Percentiles rank a stretch among this genome's conserved stretches.
Evolutionary conservation across 2,329 filamentous ascomycete genomes (phyloP).

Genomic region (Pseudocercospora eumusae): DNA sequence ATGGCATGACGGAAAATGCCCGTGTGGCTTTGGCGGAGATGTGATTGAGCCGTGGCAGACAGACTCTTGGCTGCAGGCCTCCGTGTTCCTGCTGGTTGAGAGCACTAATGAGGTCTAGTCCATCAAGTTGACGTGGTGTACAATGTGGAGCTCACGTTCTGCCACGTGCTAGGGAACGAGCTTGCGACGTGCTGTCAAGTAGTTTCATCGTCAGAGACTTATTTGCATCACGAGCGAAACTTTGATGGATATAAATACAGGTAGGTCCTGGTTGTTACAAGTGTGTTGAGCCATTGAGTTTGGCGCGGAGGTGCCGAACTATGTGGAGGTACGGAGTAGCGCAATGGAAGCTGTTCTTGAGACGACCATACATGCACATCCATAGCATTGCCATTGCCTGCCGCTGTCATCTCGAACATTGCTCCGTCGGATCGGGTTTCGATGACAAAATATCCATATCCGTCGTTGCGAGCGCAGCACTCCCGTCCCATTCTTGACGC

Average conservation of each 20-base stretch:
- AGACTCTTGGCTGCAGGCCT: not conserved
- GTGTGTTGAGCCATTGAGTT: not conserved
- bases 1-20: no score
- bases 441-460: not conserved
- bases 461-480: not conserved
- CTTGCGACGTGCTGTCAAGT: not conserved
- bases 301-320: not conserved
- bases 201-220: not conserved
- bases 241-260: no score
- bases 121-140: not conserved
- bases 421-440: not conserved
- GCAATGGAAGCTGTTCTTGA: not conserved
- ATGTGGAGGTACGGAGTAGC: not conserved
- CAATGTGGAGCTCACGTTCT: not conserved
- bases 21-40: not conserved
- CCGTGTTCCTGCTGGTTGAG: not conserved
- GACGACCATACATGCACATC: not conserved
- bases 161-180: slow-evolving; percentile 4
- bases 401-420: not conserved
- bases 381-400: not conserved
- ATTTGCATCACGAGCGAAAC: no score
- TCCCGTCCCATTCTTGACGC: not conserved
- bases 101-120: not conserved
- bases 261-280: no score
- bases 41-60: not conserved